A percentile compares a stretch with the other conserved stretches of the same genome.
Conservation (phyloP, 371 early-diverging fungal species). For the Mucor circinelloides region DNA sequence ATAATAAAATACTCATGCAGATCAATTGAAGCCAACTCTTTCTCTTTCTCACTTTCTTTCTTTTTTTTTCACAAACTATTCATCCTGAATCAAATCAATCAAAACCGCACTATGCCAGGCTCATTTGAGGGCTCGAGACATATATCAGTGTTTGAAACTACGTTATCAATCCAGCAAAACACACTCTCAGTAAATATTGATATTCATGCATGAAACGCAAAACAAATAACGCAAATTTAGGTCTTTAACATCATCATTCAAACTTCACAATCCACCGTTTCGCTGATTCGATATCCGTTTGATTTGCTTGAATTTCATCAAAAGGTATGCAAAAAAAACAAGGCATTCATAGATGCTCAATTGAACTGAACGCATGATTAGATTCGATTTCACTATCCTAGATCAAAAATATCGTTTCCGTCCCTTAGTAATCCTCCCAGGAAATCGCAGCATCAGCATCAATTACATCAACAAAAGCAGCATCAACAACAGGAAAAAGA, state of each 20-base stretch:
- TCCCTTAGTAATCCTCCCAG: conserved; percentile 33
- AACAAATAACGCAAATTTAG: conserved; percentile 20
- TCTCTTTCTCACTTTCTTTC: not conserved
- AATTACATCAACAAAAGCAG: not conserved
- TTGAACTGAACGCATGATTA: not conserved
- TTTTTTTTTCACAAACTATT: not conserved
- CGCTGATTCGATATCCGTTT: conserved; percentile 58
- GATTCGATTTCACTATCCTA: conserved; percentile 44
- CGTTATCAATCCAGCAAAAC: conserved; percentile 34
- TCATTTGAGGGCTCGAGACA: not conserved
- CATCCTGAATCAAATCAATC: not conserved
- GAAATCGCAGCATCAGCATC: conserved; percentile 1
- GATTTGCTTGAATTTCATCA: conserved; percentile 68
- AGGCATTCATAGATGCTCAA: not conserved
- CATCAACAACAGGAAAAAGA: not conserved
- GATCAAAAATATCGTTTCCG: conserved; percentile 46
- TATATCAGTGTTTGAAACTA: conserved; percentile 47
- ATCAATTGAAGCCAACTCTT: conserved; percentile 16
- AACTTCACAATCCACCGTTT: conserved; percentile 43
- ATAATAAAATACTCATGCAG: conserved; percentile 12
- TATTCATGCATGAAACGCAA: not conserved
- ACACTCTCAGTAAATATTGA: conserved; percentile 28
- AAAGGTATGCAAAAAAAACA: conserved; percentile 25
- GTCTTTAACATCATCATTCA: conserved; percentile 63
- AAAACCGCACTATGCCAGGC: not conserved